Conservation (phyloP, 225 moss, liverwort and hornwort species). For the Bryoerythrophyllum caledonicum region DNA sequence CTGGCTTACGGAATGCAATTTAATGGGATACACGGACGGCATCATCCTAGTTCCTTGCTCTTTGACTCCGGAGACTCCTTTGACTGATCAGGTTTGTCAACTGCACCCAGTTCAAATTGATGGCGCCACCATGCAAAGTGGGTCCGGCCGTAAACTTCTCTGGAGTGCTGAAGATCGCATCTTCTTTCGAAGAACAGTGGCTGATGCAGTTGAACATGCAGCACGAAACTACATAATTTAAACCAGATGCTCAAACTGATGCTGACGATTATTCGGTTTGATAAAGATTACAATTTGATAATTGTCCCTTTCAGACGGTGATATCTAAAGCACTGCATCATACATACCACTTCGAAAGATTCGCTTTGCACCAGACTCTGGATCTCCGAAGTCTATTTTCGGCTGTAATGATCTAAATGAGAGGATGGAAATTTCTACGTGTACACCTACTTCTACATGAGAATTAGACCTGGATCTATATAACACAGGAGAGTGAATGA, state of each 20-base stretch:
- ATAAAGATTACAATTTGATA: neutral
- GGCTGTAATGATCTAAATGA: neutral
- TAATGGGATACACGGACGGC: neutral
- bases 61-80: neutral
- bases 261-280: neutral
- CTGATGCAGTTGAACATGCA: neutral
- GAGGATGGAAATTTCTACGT: neutral
- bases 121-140: slow-evolving; percentile 12
- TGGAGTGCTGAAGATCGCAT: neutral
- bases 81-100: neutral
- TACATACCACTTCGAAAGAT: neutral
- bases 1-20: slow-evolving; percentile 2
- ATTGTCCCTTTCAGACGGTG: neutral
- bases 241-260: neutral
- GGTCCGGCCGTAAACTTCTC: slow-evolving; percentile 5
- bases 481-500: neutral
- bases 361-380: slow-evolving; percentile 8
- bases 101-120: slow-evolving; percentile 4
- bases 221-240: neutral
- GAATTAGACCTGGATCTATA: neutral
- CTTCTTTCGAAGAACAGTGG: neutral
- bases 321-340: neutral
- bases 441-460: neutral
- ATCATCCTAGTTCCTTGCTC: neutral
- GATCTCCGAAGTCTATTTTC: neutral